phyloP scores from a whole-genome alignment of 768 basidiomycete genomes.

The Suillus sp. region DNA sequence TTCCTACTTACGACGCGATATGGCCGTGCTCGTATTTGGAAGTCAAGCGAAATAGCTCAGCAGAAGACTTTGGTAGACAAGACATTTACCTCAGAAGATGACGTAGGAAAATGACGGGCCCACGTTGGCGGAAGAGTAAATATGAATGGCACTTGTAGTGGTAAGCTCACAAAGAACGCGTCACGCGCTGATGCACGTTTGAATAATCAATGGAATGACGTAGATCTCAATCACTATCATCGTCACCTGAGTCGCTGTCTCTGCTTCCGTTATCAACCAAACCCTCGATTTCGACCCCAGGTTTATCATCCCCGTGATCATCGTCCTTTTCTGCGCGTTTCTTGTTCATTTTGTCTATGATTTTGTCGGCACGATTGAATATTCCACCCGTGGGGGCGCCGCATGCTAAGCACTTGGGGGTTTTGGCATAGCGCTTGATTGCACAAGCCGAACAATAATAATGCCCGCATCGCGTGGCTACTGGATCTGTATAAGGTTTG shows the following conservation, averaged over 20 bases:
- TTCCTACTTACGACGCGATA: not conserved
- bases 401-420: conserved; percentile 94
- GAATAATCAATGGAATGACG: not conserved
- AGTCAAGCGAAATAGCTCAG: not conserved
- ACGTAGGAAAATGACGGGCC: not conserved
- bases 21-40: not conserved
- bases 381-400: conserved; percentile 92
- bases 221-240: conserved; percentile 19
- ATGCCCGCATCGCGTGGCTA: conserved; percentile 95
- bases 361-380: conserved; percentile 94
- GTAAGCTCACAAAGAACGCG: not conserved
- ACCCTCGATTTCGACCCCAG: conserved; percentile 69
- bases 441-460: conserved; percentile 96
- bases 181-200: not conserved
- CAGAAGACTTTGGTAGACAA: not conserved
- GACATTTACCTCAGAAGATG: not conserved
- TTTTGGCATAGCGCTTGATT: conserved; percentile 91
- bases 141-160: not conserved
- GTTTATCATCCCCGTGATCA: conserved; percentile 47
- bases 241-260: conserved; percentile 30
- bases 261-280: conserved; percentile 34
- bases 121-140: not conserved
- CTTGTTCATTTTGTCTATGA: conserved; percentile 84
- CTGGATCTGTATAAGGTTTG: conserved; percentile 90
- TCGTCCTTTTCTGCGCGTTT: conserved; percentile 58